Evolutionary conservation across 768 basidiomycete species (phyloP), one percentile per base, ranked within the genome.

Genomic region (Podaxis rugospora): DNA sequence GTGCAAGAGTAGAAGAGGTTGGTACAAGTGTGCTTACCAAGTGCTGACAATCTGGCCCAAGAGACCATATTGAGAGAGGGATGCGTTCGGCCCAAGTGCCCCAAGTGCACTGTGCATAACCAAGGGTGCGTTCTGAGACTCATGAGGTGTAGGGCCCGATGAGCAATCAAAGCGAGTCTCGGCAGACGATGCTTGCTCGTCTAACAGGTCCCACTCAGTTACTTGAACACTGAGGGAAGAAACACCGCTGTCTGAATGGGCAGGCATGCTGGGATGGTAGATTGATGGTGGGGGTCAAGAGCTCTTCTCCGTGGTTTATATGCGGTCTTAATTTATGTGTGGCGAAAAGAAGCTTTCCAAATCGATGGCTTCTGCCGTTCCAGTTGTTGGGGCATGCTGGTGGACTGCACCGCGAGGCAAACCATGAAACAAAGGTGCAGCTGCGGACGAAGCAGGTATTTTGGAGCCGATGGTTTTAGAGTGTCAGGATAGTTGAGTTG

Each of bases 31-130:
- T 42, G 69, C 76, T 60, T 62, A 86, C 86, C 80, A 72, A 37
- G 78, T 78, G 0, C 75, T 70, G 2, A 84, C 14, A 0, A 77
- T 67, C 3, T 76, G 75, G 0, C 89, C 88, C 0, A 89, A 64
- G 1, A 90, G 80, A 0, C 87, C 88, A 61, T 90, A 88, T 63
- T 89, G 89, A 0, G 76, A 47, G 35, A 46, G 72, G 7, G 71
- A 40, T 5, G 57, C 58, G n/a, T 68, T 37, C 10, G 27, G 69
- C 2, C 74, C 69, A 23, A 70, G 72, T n/a, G 44, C 76, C 60
- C 49, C 39, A 23, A 66, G 76, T 0, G 83, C 85, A n/a, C 80
- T 81, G 13, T 80, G 75, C 1, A 80, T 83, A 9, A 85, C 69
- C 18, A 85, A 65, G 0, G 85, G 85, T 0, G 85, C 81, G 0